Evolutionary conservation across 2,329 filamentous ascomycete genomes (phyloP).

Genomic region (Orbilia quercus): DNA sequence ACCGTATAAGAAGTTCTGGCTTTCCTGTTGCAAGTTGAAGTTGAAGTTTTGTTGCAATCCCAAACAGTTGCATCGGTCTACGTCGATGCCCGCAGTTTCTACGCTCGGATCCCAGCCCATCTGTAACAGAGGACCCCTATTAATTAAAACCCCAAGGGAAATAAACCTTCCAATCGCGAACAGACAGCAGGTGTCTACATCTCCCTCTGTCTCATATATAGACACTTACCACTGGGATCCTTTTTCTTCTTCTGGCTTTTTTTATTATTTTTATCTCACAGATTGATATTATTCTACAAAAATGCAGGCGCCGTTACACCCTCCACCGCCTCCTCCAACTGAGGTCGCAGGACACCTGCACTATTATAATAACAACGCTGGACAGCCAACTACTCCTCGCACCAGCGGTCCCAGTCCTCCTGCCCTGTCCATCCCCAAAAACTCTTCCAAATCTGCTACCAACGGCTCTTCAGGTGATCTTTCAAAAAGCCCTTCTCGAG

Average conservation of each 20-base stretch:
- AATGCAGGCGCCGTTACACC: constrained; percentile 50
- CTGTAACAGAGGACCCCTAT: constrained; percentile 31
- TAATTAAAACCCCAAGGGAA: constrained; percentile 20
- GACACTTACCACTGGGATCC: background rate
- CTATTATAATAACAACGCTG: constrained; percentile 28
- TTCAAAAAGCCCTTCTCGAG: constrained; percentile 50
- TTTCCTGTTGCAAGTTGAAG: constrained; percentile 22
- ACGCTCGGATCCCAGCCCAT: constrained; percentile 44
- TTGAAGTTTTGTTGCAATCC: constrained; percentile 43
- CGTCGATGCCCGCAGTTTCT: constrained; percentile 3
- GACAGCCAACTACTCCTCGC: constrained; percentile 43
- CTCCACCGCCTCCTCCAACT: constrained; percentile 47
- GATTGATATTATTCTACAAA: too few relatives aligned
- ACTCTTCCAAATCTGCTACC: constrained; percentile 42
- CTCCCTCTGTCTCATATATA: constrained; percentile 11
- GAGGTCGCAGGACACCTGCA: constrained; percentile 38
- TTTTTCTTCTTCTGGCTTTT: background rate
- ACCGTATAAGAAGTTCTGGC: background rate
- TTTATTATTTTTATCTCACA: constrained; percentile 1
- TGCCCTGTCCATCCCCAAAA: constrained; percentile 40
- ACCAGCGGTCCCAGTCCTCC: constrained; percentile 29
- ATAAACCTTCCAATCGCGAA: background rate
- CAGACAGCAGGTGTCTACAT: constrained; percentile 8
- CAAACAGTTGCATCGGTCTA: constrained; percentile 11
- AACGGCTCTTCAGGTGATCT: constrained; percentile 47